Evolutionary conservation across 2,329 filamentous ascomycete genomes (phyloP).

Genomic region (Curvularia sp.): DNA sequence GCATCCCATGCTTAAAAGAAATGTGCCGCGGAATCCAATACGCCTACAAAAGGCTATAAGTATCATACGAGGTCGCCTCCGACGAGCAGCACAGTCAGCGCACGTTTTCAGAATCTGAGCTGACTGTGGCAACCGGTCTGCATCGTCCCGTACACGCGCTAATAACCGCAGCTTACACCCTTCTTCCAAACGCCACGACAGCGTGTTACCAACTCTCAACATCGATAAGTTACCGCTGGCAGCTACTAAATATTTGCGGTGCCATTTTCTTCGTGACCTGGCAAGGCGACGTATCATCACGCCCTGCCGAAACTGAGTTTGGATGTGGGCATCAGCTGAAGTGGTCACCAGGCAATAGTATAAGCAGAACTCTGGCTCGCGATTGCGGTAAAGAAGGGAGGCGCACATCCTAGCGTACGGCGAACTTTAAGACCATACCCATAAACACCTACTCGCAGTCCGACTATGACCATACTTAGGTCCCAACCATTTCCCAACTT

Average conservation of each 20-base stretch:
- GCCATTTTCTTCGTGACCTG: neutral
- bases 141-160: neutral
- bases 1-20: neutral
- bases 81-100: constrained; percentile 16
- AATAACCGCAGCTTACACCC: constrained; percentile 22
- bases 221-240: constrained; percentile 3
- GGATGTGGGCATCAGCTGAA: constrained; percentile 9
- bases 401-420: neutral
- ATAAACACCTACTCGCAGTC: neutral
- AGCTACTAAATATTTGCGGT: neutral
- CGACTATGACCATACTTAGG: neutral
- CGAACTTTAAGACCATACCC: neutral
- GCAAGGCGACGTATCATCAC: constrained; percentile 14
- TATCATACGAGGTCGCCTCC: neutral
- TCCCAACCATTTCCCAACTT: neutral
- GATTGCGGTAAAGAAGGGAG: constrained; percentile 24
- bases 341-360: neutral
- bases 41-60: neutral
- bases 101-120: constrained; percentile 25
- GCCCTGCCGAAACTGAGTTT: constrained; percentile 11
- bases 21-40: constrained; percentile 3
- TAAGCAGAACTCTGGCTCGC: constrained; percentile 5
- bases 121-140: constrained; percentile 29
- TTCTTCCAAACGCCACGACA: constrained; percentile 11
- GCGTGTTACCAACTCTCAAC: constrained; percentile 10